Base-by-base conservation (phyloP, 441 rosid species). In the Breynia disticha region DNA sequence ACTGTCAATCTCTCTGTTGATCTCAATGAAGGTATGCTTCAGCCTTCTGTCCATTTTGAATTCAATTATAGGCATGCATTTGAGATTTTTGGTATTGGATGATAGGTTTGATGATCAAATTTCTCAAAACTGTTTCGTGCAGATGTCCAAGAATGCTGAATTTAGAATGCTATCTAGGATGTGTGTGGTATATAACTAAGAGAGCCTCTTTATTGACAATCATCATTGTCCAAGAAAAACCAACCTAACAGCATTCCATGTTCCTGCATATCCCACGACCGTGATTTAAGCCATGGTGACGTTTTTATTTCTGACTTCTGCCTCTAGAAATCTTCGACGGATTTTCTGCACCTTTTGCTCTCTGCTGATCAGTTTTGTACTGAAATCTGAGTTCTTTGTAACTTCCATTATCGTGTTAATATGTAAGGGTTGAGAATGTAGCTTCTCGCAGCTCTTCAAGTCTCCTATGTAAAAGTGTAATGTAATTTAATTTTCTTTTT, bases 1-100 rank as follows among this genome's bases (percentile, higher is more conserved):
- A 59, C 67, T 52, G 70, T 64, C 47, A 62, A 66, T 66, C 72
- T 82, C 55, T 61, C 79, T 47, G 83, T 79, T 54, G 93, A 89
- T 72, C 84, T 82, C 22, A 84, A 78, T 47, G 77, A 82, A 72
- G 87, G 95, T 82, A 74, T 22, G 55, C 59, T 20, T n/a, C 0
- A 16, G 16, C 24, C 19, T 43, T 22, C 44, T 41, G n/a, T 41
- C 44, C 44, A 41, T 41, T 41, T 28, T 4, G 8, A 28, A 9
- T 28, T 28, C 35, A 1, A 28, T 28, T 28, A 5, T 28, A 4
- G 8, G 35, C 35, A 4, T 28, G 35, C 35, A 28, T 28, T 28
- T 28, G 8, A 28, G 3, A 9, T 5, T 28, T 28, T 28, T 28
- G 5, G 35, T 9, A 3, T 28, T 28, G 35, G 35, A 28, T 28